Base-by-base conservation (phyloP, 2,329 filamentous ascomycete species). In the Xylaria sp. region DNA sequence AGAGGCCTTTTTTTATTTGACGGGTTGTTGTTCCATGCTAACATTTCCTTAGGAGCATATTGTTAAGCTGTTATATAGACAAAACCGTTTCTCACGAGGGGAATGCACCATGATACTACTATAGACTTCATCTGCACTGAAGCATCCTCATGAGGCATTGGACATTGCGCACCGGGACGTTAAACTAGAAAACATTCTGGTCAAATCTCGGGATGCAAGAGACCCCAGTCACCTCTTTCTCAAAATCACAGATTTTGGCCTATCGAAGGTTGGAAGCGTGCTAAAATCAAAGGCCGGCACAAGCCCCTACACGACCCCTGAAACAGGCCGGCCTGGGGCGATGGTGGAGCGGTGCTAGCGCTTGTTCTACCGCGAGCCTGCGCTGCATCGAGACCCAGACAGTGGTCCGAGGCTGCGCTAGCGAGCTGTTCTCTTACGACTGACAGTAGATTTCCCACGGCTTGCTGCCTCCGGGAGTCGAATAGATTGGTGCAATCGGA, bases 261-360 rank as follows among this genome's bases (percentile, higher is more conserved):
- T 54, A 1, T 54, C 50, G 5, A 54, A 54, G 13, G 5, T 9
- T n/a, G 16, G 27, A 32, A 8, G 9, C 18, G 27, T 8, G 3
- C 5, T 35, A 6, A 18, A 18, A 18, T 32, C 50, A 35, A 32
- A 3, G 6, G 27, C 12, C 2, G 50, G 27, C 27, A 32, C 50
- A 9, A 32, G 6, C 5, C 8, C 1, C 2, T 54, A 54, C 50
- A 35, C 35, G 50, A 16, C 50, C 10, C 50, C 50, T 5, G 50
- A 54, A n/a, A 16, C n/a, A n/a, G n/a, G n/a, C n/a, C n/a, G n/a
- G n/a, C n/a, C n/a, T n/a, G n/a, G n/a, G n/a, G n/a, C n/a, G 21
- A 27, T 53, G 60, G 68, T 71, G 69, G 69, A 68, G 67, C 69
- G 61, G 25, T 21, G 37, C 27, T 58, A 50, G 69, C 66, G 62